phyloP scores from a whole-genome alignment of 306 rosid genomes.

The Dalbergia cochinchinensis region DNA sequence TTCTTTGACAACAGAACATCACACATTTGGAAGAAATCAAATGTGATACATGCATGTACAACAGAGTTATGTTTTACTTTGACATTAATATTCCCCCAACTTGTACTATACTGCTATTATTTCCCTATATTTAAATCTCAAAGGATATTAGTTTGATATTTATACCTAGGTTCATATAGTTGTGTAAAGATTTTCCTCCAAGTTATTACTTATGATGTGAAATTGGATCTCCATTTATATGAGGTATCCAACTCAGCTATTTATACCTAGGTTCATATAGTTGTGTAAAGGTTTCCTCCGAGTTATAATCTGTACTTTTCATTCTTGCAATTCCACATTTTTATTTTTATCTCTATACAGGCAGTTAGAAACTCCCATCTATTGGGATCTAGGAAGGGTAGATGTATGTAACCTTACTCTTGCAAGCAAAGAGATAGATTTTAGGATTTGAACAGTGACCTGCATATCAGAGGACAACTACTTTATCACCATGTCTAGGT shows the following conservation, averaged over 20 bases:
- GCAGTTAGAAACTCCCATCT: too few relatives aligned
- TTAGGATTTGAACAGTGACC: too few relatives aligned
- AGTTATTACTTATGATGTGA: too few relatives aligned
- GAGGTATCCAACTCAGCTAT: not conserved
- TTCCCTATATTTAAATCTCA: not conserved
- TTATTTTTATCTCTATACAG: too few relatives aligned
- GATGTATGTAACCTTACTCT: too few relatives aligned
- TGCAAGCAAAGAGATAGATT: too few relatives aligned
- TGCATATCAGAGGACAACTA: too few relatives aligned
- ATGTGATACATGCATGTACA: constrained; percentile 6
- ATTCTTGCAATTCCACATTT: too few relatives aligned
- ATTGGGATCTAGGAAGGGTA: too few relatives aligned
- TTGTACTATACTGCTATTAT: not conserved
- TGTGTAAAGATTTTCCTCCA: not conserved
- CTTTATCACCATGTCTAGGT: too few relatives aligned
- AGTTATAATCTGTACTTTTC: too few relatives aligned
- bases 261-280: not conserved
- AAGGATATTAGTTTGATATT: not conserved
- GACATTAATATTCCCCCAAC: not conserved
- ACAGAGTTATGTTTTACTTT: not conserved
- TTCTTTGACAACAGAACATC: constrained; percentile 13
- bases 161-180: not conserved
- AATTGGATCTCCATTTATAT: too few relatives aligned
- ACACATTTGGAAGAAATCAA: constrained; percentile 2
- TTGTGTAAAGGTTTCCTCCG: not conserved